Evolutionary conservation across 2,329 filamentous ascomycete species (phyloP).

Genomic region (Neurospora crassa): DNA sequence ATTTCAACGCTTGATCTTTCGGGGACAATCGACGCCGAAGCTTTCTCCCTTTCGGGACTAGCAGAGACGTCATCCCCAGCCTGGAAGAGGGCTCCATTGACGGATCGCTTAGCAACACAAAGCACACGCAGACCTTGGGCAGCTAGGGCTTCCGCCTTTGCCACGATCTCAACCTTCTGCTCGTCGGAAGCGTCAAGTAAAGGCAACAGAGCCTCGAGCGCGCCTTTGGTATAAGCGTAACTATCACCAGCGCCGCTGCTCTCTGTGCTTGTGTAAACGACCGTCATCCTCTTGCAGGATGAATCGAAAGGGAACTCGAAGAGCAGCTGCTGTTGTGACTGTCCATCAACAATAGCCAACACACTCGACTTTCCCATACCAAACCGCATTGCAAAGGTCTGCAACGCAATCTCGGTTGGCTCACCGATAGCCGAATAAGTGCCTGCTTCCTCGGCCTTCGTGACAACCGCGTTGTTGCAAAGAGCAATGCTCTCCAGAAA

Average conservation of each 20-base stretch:
- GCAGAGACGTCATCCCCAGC: neutral
- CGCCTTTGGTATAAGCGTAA: slow-evolving; percentile 48
- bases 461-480: slow-evolving; percentile 50
- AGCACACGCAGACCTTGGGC: slow-evolving; percentile 59
- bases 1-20: slow-evolving; percentile 46
- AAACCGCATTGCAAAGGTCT: slow-evolving; percentile 64
- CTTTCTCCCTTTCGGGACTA: slow-evolving; percentile 1
- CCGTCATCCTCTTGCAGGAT: slow-evolving; percentile 65
- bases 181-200: slow-evolving; percentile 38
- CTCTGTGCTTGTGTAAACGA: slow-evolving; percentile 43
- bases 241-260: slow-evolving; percentile 17
- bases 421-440: slow-evolving; percentile 54
- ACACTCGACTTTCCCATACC: slow-evolving; percentile 37
- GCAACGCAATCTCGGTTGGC: slow-evolving; percentile 64
- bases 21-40: slow-evolving; percentile 27
- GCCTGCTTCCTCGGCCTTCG: slow-evolving; percentile 30
- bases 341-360: slow-evolving; percentile 28
- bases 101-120: slow-evolving; percentile 48
- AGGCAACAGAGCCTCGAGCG: slow-evolving; percentile 46
- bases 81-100: slow-evolving; percentile 17
- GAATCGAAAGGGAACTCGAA: slow-evolving; percentile 67
- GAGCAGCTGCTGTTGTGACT: slow-evolving; percentile 28
- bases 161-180: slow-evolving; percentile 35
- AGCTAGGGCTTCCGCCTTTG: slow-evolving; percentile 46
- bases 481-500: slow-evolving; percentile 48